phyloP scores from a whole-genome alignment of 2,329 filamentous ascomycete species.

The Xylaria sp. region DNA sequence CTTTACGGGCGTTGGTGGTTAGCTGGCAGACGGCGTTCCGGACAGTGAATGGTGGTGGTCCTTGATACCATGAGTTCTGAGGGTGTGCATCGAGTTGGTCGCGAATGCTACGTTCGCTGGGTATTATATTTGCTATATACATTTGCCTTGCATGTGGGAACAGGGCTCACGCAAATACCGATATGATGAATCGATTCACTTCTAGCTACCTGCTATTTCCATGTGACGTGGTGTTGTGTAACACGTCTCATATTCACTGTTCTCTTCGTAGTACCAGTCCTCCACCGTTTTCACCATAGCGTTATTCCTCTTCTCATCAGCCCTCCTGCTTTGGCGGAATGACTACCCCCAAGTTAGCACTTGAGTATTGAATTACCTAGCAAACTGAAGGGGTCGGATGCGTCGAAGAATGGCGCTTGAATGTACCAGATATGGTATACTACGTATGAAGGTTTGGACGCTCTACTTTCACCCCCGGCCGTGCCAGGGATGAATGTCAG shows the following conservation, averaged over 20 bases:
- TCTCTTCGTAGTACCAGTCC: neutral
- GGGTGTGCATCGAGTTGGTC: conserved; percentile 1
- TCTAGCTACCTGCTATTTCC: neutral
- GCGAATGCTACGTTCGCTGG: conserved; percentile 18
- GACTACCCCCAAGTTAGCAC: too few species aligned
- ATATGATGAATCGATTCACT: neutral
- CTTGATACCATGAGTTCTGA: conserved; percentile 38
- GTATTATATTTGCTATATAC: conserved; percentile 26
- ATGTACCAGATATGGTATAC: neutral
- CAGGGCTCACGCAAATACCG: conserved; percentile 20
- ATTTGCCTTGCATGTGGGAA: conserved; percentile 20
- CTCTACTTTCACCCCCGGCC: neutral
- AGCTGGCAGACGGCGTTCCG: conserved; percentile 42
- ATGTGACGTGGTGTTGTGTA: neutral
- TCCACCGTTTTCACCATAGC: too few species aligned
- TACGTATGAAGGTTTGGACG: neutral
- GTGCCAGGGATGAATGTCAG: neutral
- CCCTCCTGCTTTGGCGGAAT: too few species aligned
- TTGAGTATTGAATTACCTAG: too few species aligned
- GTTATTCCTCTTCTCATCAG: too few species aligned
- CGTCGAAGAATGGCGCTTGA: too few species aligned
- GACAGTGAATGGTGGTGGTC: conserved; percentile 30
- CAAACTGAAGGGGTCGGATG: too few species aligned
- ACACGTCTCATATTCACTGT: neutral
- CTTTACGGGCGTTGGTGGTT: conserved; percentile 42